Evolutionary conservation across 805 yeast species (phyloP), one percentile per base, ranked within the genome.

Genomic region (Metschnikowia lunata): DNA sequence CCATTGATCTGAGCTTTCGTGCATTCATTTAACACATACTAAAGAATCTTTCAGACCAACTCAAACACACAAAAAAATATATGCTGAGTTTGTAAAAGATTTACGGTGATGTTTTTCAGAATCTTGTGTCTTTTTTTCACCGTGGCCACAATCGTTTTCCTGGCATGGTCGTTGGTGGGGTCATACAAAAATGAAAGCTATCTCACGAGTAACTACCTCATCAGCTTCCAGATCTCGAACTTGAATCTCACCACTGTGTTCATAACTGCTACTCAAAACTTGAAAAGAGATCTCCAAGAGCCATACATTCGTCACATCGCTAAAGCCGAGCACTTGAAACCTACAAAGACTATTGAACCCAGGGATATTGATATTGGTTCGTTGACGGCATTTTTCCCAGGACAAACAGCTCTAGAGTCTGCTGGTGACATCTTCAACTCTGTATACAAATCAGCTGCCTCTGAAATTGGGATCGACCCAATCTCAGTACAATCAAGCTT

Each of bases 131-230:
- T 69, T 8, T 42, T 69, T 26, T 54, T 68, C 31, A 60, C 74
- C 15, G 34, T 67, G 8, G 69, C 64, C 8, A 51, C 61, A 7
- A 51, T 62, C 1, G 41, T 69, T 15, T 56, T 71, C 12, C 53
- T 69, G 12, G 51, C 58, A 3, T 69, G 69, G 58, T 71, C 72
- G 1, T 34, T 71, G 13, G 58, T 64, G 7, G 73, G 75, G 3
- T 68, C 75, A 3, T 69, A 66, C 53, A 59, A 59, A 31, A 64
- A 66, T 39, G 59, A 60, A 26, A 13, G 54, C 12, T 66, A 63
- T 47, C 56, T 71, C 30, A 70, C 71, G 9, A 45, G 51, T 27
- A 60, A 68, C 30, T 71, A 69, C 47, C 51, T 71, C 44, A 45
- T 71, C 31, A 62, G 67, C 40, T 51, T 71, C 46, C 71, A 69